Percentiles rank a stretch among this genome's conserved stretches.
Evolutionary conservation across 225 moss, liverwort and hornwort genomes (phyloP).

Genomic region (Bryoerythrophyllum caledonicum): DNA sequence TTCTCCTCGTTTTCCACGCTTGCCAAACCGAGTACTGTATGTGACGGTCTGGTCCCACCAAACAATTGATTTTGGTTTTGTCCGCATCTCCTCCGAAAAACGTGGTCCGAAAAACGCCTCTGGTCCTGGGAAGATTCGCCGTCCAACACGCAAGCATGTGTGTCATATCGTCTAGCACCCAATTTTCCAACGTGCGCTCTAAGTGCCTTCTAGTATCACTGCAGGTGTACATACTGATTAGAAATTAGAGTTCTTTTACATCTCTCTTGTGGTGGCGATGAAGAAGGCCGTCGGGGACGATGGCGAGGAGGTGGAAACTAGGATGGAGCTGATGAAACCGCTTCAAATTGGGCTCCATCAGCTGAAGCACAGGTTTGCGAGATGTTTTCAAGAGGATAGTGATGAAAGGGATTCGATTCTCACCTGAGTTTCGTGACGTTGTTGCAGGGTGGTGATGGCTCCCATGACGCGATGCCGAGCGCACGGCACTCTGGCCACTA

Average conservation of each 20-base stretch:
- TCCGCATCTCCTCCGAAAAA: too few relatives aligned
- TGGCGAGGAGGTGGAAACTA: neutral
- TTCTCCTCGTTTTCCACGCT: neutral
- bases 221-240: too few relatives aligned
- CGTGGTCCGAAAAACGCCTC: too few relatives aligned
- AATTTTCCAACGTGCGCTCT: constrained; percentile 5
- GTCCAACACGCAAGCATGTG: constrained; percentile 4
- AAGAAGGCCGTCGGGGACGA: neutral
- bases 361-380: constrained; percentile 34
- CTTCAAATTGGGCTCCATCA: constrained; percentile 29
- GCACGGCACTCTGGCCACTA: constrained; percentile 27
- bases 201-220: too few relatives aligned
- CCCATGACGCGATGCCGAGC: constrained; percentile 46
- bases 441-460: constrained; percentile 34
- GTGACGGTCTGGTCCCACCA: too few relatives aligned
- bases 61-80: too few relatives aligned
- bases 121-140: neutral
- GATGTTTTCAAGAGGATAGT: neutral
- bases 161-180: neutral
- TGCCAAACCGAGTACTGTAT: neutral
- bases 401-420: neutral
- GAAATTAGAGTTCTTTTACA: too few relatives aligned
- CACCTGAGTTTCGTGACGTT: neutral
- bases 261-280: constrained; percentile 6
- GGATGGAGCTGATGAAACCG: constrained; percentile 31